Percentiles rank a stretch among this genome's conserved stretches.
Evolutionary conservation across 805 yeast species (phyloP).

Genomic region (Yarrowia sp.): DNA sequence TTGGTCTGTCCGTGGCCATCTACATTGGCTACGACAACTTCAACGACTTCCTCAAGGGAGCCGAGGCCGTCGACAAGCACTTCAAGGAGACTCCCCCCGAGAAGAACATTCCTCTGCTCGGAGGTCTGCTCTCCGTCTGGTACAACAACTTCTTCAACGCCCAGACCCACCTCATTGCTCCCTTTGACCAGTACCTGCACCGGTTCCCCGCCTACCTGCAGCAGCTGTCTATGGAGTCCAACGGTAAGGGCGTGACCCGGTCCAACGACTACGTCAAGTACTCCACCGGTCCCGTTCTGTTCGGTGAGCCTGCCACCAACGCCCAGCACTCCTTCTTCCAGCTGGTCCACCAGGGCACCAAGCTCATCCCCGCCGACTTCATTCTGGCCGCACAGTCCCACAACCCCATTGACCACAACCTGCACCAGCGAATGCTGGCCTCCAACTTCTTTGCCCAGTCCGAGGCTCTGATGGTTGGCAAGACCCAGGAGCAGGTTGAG

Average conservation of each 20-base stretch:
- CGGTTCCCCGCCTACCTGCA: conserved; percentile 99
- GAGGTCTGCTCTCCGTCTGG: conserved; percentile 95
- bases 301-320: conserved; percentile 98
- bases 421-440: conserved; percentile 98
- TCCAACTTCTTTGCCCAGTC: conserved; percentile 98
- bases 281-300: conserved; percentile 92
- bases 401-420: conserved; percentile 90
- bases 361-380: conserved; percentile 94
- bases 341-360: conserved; percentile 98
- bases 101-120: conserved; percentile 86
- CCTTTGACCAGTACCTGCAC: conserved; percentile 97
- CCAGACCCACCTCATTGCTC: conserved; percentile 97
- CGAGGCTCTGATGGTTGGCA: conserved; percentile 96
- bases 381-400: conserved; percentile 96
- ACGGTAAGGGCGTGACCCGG: conserved; percentile 96
- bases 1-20: conserved; percentile 91
- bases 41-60: conserved; percentile 90
- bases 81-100: conserved; percentile 80
- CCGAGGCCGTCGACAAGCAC: conserved; percentile 94
- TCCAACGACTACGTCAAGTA: conserved; percentile 86
- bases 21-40: conserved; percentile 96
- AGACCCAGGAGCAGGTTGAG: conserved; percentile 70
- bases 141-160: conserved; percentile 98
- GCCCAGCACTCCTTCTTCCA: conserved; percentile 99
- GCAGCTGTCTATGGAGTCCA: conserved; percentile 98